These are phyloP conservation scores for Spathaspora girioi DNA, from an alignment of 805 yeast species.

Conservation along the genomic window DNA sequence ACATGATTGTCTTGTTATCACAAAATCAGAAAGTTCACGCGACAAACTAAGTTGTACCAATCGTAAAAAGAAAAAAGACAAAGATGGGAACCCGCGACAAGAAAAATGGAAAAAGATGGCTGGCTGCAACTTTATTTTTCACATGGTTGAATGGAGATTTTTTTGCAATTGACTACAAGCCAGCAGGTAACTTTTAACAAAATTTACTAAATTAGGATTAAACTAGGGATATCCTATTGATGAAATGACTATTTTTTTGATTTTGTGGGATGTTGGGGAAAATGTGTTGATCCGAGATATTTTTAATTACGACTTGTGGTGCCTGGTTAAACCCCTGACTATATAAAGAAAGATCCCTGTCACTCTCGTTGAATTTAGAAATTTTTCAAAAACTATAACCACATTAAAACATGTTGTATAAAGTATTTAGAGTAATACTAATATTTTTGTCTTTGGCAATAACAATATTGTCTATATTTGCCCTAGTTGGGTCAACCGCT, in stretches of 20 bases:
- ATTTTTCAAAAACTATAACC: background rate
- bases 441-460: conserved; percentile 30
- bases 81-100: background rate
- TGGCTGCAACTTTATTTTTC: conserved; percentile 4
- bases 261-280: background rate
- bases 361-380: background rate
- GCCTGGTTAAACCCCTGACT: background rate
- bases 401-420: conserved; percentile 17
- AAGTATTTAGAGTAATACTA: conserved; percentile 29
- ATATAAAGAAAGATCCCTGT: background rate
- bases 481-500: conserved; percentile 36
- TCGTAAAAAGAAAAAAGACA: background rate
- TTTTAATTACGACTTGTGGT: background rate
- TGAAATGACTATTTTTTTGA: background rate
- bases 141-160: background rate
- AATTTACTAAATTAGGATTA: too few relatives aligned
- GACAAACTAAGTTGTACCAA: too few relatives aligned
- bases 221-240: background rate
- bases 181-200: background rate
- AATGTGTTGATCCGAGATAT: background rate
- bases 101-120: conserved; percentile 3
- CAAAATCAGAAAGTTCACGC: too few relatives aligned
- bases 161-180: conserved; percentile 2
- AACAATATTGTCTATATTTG: conserved; percentile 30
- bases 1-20: too few relatives aligned